These are phyloP conservation scores for Kregervanrija fluxuum DNA, from an alignment of 805 yeast genomes.

Conservation along the genomic window DNA sequence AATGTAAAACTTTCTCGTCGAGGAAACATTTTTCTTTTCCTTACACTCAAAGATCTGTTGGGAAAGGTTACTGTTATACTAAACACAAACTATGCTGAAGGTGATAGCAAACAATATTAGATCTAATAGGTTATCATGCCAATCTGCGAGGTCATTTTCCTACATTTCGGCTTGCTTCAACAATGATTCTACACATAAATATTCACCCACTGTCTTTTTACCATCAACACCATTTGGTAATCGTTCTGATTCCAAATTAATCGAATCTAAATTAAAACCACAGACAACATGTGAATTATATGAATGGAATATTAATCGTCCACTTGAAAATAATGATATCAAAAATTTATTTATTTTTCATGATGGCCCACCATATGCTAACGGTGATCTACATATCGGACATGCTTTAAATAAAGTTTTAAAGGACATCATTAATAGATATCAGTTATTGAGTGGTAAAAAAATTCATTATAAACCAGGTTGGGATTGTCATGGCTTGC, in stretches of 20 bases:
- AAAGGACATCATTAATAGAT: conserved; percentile 79
- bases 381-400: conserved; percentile 86
- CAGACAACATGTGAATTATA: conserved; percentile 56
- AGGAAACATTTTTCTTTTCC: too few relatives aligned
- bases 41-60: too few relatives aligned
- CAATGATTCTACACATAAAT: conserved; percentile 13
- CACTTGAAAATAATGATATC: conserved; percentile 17
- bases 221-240: conserved; percentile 67
- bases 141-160: too few relatives aligned
- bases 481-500: conserved; percentile 99
- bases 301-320: conserved; percentile 44
- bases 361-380: conserved; percentile 99
- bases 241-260: conserved; percentile 43
- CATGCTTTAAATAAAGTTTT: conserved; percentile 87
- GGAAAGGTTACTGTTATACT: too few relatives aligned
- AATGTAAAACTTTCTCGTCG: too few relatives aligned
- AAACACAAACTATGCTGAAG: too few relatives aligned
- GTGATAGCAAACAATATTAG: too few relatives aligned
- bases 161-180: background rate
- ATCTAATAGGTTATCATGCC: too few relatives aligned
- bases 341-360: conserved; percentile 60
- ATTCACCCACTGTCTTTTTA: conserved; percentile 28
- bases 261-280: conserved; percentile 38
- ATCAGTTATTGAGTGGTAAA: conserved; percentile 50
- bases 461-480: conserved; percentile 78